A percentile compares a stretch with the other conserved stretches of the same genome.
phyloP scores from a whole-genome alignment of 2,329 filamentous ascomycete genomes.

The Thelonectria rubi region DNA sequence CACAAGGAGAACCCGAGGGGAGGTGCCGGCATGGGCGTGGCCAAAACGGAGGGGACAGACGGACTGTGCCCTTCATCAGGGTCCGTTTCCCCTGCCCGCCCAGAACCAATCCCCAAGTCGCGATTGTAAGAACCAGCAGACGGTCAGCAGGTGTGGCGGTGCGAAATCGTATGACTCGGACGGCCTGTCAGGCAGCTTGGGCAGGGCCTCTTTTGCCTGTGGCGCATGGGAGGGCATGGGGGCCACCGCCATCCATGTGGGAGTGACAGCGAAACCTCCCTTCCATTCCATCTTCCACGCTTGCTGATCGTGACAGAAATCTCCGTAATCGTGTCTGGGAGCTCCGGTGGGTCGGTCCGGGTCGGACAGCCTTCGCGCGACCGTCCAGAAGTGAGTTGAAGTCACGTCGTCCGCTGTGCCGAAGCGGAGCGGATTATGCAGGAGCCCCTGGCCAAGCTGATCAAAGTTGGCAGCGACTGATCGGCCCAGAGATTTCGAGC shows the following conservation, averaged over 20 bases:
- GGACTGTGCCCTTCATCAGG: constrained; percentile 9
- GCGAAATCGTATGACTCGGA: constrained; percentile 41
- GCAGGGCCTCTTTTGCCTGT: constrained; percentile 9
- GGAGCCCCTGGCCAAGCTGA: neutral
- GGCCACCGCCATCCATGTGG: neutral
- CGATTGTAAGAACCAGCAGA: constrained; percentile 41
- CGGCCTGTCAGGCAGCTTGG: neutral
- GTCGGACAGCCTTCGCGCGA: constrained; percentile 5
- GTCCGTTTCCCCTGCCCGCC: neutral
- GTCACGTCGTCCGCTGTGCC: constrained; percentile 1
- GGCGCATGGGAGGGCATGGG: constrained; percentile 10
- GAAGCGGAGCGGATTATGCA: constrained; percentile 8
- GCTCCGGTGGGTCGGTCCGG: constrained; percentile 20
- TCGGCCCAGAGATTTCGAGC: constrained; percentile 2
- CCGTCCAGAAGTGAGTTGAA: neutral
- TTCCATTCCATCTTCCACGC: constrained; percentile 1
- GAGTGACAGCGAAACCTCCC: constrained; percentile 3
- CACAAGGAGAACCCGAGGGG: constrained; percentile 33
- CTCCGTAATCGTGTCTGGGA: constrained; percentile 12
- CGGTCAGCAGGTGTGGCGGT: constrained; percentile 43
- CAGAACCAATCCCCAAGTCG: constrained; percentile 28
- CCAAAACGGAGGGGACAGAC: constrained; percentile 7
- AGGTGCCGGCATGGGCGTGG: constrained; percentile 13
- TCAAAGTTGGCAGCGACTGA: constrained; percentile 1
- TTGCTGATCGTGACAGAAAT: constrained; percentile 13